Evolutionary conservation across 2,329 filamentous ascomycete genomes (phyloP).

Genomic region (Fonsecaea pugnacius): DNA sequence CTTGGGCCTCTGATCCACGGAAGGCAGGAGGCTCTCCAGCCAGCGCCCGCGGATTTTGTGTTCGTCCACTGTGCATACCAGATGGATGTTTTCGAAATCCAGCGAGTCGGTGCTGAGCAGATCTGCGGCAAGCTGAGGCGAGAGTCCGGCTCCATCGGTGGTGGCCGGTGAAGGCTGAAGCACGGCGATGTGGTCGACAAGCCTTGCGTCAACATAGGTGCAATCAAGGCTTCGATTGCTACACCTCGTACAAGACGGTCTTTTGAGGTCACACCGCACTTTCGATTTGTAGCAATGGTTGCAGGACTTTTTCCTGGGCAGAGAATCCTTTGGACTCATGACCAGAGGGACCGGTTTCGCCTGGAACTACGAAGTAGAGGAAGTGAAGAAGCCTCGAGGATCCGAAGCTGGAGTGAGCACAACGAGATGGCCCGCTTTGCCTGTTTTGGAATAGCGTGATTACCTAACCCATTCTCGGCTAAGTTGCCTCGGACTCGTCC

Average conservation of each 20-base stretch:
- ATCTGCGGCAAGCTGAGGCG: not conserved
- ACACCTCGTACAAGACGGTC: conserved; percentile 24
- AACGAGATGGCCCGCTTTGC: not conserved
- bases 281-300: conserved; percentile 25
- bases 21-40: conserved; percentile 54
- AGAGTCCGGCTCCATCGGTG: not conserved
- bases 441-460: not conserved
- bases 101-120: not conserved
- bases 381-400: not conserved
- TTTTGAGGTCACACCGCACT: conserved; percentile 23
- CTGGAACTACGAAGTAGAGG: not conserved
- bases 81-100: conserved; percentile 26
- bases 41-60: conserved; percentile 56
- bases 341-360: not conserved
- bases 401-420: not conserved
- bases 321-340: conserved; percentile 13
- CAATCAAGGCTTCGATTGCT: conserved; percentile 13
- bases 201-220: conserved; percentile 9
- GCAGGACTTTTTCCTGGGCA: conserved; percentile 24
- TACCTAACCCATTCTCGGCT: not conserved
- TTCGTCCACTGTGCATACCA: conserved; percentile 54
- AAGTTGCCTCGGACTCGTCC: not conserved
- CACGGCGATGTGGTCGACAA: not conserved
- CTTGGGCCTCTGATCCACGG: conserved; percentile 51
- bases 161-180: not conserved